Evolutionary conservation across 768 basidiomycete genomes (phyloP).

Genomic region (Cantharellus cinnabarinus): DNA sequence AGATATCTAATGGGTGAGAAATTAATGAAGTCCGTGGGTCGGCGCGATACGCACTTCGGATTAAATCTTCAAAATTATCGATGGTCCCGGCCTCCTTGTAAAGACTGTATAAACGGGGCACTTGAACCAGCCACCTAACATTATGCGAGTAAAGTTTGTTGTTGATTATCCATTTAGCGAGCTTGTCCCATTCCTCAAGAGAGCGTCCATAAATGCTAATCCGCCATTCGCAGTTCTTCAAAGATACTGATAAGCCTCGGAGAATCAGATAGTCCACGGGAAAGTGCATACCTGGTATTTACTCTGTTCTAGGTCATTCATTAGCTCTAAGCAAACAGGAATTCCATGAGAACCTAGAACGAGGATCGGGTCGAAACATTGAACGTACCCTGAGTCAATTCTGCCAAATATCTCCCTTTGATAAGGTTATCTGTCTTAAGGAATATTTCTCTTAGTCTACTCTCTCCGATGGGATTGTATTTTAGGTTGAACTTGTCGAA

Average conservation of each 20-base stretch:
- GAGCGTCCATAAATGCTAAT: constrained; percentile 85
- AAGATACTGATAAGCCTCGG: not conserved
- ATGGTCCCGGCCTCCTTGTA: constrained; percentile 80
- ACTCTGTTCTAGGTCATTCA: constrained; percentile 93
- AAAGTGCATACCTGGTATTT: constrained; percentile 66
- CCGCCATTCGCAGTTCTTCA: constrained; percentile 87
- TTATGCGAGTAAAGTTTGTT: constrained; percentile 92
- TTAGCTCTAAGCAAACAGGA: constrained; percentile 46
- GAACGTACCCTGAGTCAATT: constrained; percentile 62
- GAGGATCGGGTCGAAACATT: not conserved
- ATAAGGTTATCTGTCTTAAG: constrained; percentile 95
- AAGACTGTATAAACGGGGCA: constrained; percentile 85
- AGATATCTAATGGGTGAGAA: constrained; percentile 42
- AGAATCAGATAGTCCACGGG: not conserved
- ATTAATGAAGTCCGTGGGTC: not conserved
- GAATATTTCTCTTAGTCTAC: constrained; percentile 87
- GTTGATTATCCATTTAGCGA: constrained; percentile 90
- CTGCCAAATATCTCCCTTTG: constrained; percentile 80
- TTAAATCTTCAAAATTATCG: constrained; percentile 75
- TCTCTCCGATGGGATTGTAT: constrained; percentile 94
- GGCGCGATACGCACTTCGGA: constrained; percentile 42
- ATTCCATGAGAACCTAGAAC: not conserved
- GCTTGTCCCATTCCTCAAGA: constrained; percentile 84
- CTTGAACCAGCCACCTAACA: constrained; percentile 91
- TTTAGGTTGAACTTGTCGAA: constrained; percentile 98